Percentiles rank a stretch among this genome's conserved stretches.
Conservation (phyloP, 225 moss, liverwort and hornwort genomes). For the Thuidium tamariscinum region DNA sequence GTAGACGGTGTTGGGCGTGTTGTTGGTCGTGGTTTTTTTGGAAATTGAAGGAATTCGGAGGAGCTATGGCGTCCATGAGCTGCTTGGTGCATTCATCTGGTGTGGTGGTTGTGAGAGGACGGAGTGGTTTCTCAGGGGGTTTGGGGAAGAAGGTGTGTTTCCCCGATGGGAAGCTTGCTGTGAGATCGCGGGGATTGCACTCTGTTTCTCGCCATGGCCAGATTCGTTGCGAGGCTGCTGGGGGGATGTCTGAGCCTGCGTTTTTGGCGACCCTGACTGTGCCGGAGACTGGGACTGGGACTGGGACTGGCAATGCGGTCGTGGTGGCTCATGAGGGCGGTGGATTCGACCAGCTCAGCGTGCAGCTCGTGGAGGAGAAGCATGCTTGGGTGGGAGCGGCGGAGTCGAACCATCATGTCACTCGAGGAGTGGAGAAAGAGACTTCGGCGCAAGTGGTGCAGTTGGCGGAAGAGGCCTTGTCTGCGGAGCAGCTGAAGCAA, state of each 20-base stretch:
- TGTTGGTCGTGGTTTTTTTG: background rate
- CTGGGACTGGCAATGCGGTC: background rate
- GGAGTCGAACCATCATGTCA: background rate
- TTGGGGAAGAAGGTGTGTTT: background rate
- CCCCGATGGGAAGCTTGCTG: background rate
- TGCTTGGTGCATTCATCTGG: conserved; percentile 1
- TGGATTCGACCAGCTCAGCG: background rate
- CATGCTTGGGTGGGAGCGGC: conserved; percentile 1
- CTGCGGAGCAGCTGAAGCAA: conserved; percentile 9
- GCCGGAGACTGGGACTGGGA: background rate
- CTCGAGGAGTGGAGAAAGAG: background rate
- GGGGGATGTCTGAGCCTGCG: conserved; percentile 9
- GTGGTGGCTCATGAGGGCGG: conserved; percentile 2
- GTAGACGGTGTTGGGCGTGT: background rate
- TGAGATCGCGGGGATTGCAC: background rate
- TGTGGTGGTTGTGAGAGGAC: background rate
- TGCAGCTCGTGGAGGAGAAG: conserved; percentile 1
- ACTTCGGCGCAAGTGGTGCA: background rate
- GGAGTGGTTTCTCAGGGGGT: background rate
- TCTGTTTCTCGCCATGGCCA: background rate
- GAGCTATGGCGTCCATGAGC: conserved; percentile 13
- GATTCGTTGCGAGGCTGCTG: conserved; percentile 7
- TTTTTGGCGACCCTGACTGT: background rate
- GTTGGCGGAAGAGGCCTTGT: background rate
- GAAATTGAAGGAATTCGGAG: background rate